Conservation (phyloP, 352 stramenopile species). For the Phytophthora pistaciae region DNA sequence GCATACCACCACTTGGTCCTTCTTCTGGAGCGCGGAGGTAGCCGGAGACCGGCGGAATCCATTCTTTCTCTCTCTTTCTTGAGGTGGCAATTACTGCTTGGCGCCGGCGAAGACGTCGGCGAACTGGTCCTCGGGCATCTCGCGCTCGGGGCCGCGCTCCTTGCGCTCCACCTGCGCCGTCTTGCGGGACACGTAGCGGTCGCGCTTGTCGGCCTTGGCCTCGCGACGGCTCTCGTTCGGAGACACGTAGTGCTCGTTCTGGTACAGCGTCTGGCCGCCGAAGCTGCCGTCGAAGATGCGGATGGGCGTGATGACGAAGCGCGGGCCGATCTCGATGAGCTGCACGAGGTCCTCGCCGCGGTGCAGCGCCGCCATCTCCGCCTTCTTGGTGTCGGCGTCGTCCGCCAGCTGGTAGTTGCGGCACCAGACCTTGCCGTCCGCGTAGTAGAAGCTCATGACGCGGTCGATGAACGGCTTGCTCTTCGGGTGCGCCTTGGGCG, state of each 20-base stretch:
- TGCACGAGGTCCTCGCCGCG: conserved; percentile 92
- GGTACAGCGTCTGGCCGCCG: conserved; percentile 97
- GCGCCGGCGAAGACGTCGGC: conserved; percentile 84
- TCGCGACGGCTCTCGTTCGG: conserved; percentile 93
- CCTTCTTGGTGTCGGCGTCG: conserved; percentile 93
- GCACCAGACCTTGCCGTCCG: conserved; percentile 97
- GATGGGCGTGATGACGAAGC: conserved; percentile 99
- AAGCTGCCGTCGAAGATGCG: conserved; percentile 99
- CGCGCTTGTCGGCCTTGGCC: conserved; percentile 94
- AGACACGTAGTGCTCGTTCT: conserved; percentile 98
- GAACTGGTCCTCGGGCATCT: conserved; percentile 85
- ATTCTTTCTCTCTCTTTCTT: neutral
- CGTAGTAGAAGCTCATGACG: conserved; percentile 97
- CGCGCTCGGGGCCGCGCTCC: conserved; percentile 70
- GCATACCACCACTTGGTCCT: neutral
- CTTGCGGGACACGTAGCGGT: conserved; percentile 94
- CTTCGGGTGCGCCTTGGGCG: conserved; percentile 98
- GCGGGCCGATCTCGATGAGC: conserved; percentile 99
- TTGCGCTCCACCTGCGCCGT: conserved; percentile 83
- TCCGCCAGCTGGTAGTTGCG: conserved; percentile 97
- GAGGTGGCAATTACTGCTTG: conserved; percentile 35
- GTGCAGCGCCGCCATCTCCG: conserved; percentile 84
- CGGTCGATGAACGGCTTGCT: conserved; percentile 99
- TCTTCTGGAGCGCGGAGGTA: conserved; percentile 12
- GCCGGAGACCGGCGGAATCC: neutral